Conservation (phyloP, 805 yeast genomes). For the Candida cerambycidarum region DNA sequence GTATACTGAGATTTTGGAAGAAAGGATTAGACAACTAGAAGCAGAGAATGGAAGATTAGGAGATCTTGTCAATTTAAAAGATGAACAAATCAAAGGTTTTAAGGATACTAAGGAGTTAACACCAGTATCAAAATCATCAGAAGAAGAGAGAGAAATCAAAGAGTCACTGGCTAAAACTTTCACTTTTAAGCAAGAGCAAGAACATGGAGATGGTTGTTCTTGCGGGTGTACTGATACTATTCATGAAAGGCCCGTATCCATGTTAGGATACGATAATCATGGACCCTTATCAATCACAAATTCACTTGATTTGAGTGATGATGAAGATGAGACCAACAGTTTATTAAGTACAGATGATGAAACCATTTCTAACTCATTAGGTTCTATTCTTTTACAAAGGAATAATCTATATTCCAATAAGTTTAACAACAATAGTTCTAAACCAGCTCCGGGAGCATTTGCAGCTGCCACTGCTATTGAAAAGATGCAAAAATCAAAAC, state of each 20-base stretch:
- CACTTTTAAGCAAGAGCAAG: slow-evolving; percentile 8
- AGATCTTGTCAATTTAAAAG: slow-evolving; percentile 62
- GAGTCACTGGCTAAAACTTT: slow-evolving; percentile 19
- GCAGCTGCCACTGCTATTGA: slow-evolving; percentile 64
- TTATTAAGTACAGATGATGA: slow-evolving; percentile 31
- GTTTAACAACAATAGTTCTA: slow-evolving; percentile 41
- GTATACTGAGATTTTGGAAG: slow-evolving; percentile 86
- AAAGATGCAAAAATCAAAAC: slow-evolving; percentile 46
- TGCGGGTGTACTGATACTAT: slow-evolving; percentile 48
- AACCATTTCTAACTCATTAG: slow-evolving; percentile 15
- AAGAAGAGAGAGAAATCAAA: background rate
- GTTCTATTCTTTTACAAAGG: slow-evolving; percentile 13
- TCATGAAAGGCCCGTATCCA: slow-evolving; percentile 63
- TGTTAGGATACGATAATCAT: slow-evolving; percentile 44
- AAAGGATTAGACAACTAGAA: slow-evolving; percentile 82
- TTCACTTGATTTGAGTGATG: slow-evolving; percentile 48
- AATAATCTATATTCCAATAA: slow-evolving; percentile 12
- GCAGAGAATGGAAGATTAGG: slow-evolving; percentile 71
- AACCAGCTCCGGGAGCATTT: slow-evolving; percentile 72
- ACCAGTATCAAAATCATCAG: background rate
- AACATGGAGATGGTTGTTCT: slow-evolving; percentile 45
- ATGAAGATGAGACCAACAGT: slow-evolving; percentile 33
- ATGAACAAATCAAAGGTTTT: slow-evolving; percentile 52
- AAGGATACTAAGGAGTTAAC: background rate
- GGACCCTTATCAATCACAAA: slow-evolving; percentile 32